Base-by-base conservation (phyloP, 257 asterid species). In the Mitragyna speciosa region DNA sequence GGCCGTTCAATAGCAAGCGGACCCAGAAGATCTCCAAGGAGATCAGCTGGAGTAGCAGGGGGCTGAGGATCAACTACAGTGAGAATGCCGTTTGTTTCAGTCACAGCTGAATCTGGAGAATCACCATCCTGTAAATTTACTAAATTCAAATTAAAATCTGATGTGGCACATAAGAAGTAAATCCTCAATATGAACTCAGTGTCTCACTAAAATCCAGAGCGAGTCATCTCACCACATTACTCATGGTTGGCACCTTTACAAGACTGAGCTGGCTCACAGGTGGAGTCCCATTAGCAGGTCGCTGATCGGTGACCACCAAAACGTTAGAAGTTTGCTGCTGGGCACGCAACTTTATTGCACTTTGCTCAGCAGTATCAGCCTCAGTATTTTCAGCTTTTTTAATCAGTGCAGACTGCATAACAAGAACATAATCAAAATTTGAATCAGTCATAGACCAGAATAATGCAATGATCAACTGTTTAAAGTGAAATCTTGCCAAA, bases 361-460 rank as follows among this genome's bases (percentile, higher is more conserved):
- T 94, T 89, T 94, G 98, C 83, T 94, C 98, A 61, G 98, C 98
- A 61, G 97, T 91, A 87, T 94, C 98, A 72, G 98, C 90, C 85
- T 94, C 98, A 26, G 96, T 82, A 82, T 88, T 96, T 84, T 92
- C 97, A 83, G 98, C 96, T 84, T 92, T 92, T 80, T 87, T 94
- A 41, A 94, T 86, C 86, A 94, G 82, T 69, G 97, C 88, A 24
- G 98, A 94, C 98, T 94, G 76, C 64, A 87, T 79, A 66, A 83
- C 83, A 77, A 83, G 59, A 85, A 73, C 39, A 49, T 58, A 33
- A n/a, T 41, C 24, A 74, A 72, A 43, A 75, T 78, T 80, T 52
- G 20, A 52, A 30, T 73, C 43, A 72, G 39, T n/a, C 19, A 26
- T 58, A 56, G 43, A 64, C 16, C 45, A 65, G 39, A 54, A 43